Conservation (phyloP, 192 early-diverging fungal genomes). For the Coemansia sp. region DNA sequence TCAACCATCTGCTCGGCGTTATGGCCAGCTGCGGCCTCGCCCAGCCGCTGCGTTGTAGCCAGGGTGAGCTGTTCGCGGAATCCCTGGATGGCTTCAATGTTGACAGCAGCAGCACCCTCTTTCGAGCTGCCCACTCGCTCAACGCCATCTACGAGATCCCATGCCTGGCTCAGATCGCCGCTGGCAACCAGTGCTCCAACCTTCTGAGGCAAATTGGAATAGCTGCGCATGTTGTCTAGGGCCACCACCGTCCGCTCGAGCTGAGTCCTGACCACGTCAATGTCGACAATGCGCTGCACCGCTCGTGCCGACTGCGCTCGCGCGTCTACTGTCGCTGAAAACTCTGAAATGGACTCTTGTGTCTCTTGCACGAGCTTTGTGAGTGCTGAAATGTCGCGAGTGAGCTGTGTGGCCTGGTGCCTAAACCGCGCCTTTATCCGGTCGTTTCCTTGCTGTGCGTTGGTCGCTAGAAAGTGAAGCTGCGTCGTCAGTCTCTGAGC, state of each 20-base stretch:
- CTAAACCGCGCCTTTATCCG: slow-evolving; percentile 51
- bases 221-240: slow-evolving; percentile 37
- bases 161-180: slow-evolving; percentile 38
- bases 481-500: slow-evolving; percentile 46
- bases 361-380: slow-evolving; percentile 33
- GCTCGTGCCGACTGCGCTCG: slow-evolving; percentile 24
- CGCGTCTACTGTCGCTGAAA: slow-evolving; percentile 19
- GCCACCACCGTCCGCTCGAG: slow-evolving; percentile 29
- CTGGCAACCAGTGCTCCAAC: slow-evolving; percentile 24
- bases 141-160: slow-evolving; percentile 30
- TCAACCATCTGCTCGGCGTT: slow-evolving; percentile 15
- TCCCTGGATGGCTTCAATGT: neutral
- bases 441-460: slow-evolving; percentile 50
- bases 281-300: slow-evolving; percentile 27
- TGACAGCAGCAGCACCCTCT: neutral
- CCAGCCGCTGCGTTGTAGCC: slow-evolving; percentile 14
- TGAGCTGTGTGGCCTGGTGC: slow-evolving; percentile 41
- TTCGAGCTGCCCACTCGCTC: neutral
- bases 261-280: slow-evolving; percentile 25
- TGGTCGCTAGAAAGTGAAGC: slow-evolving; percentile 49
- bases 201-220: slow-evolving; percentile 41
- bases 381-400: slow-evolving; percentile 41
- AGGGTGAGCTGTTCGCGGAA: slow-evolving; percentile 16
- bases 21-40: slow-evolving; percentile 12
- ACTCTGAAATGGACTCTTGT: slow-evolving; percentile 20